These are phyloP conservation scores for Yarrowia bubula DNA, from an alignment of 805 yeast species.

Conservation along the genomic window DNA sequence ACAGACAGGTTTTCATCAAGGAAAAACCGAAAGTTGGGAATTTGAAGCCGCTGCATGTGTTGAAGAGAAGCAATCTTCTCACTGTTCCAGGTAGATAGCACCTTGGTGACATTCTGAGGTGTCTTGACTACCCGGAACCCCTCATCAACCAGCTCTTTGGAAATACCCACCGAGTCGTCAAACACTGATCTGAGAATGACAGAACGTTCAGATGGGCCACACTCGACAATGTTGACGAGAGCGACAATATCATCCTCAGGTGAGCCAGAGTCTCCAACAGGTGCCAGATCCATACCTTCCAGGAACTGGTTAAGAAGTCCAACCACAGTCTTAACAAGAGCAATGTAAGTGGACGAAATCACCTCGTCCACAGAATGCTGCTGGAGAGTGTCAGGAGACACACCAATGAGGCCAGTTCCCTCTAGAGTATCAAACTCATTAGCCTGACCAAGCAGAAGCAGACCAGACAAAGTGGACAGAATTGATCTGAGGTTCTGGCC, in stretches of 20 bases:
- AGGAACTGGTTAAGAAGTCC: conserved; percentile 40
- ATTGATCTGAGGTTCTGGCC: conserved; percentile 39
- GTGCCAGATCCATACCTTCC: conserved; percentile 35
- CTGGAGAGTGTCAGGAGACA: conserved; percentile 37
- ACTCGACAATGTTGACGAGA: conserved; percentile 42
- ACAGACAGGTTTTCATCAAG: conserved; percentile 25
- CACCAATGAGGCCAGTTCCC: conserved; percentile 44
- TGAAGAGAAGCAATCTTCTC: neutral
- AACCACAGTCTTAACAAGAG: conserved; percentile 40
- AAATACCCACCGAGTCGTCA: conserved; percentile 41
- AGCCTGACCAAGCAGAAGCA: conserved; percentile 41
- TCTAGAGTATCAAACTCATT: conserved; percentile 40
- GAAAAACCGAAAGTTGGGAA: conserved; percentile 32
- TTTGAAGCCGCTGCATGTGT: neutral
- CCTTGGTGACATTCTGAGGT: conserved; percentile 32
- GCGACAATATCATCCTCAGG: conserved; percentile 38
- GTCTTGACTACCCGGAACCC: conserved; percentile 39
- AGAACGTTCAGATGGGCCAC: conserved; percentile 33
- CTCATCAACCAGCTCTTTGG: conserved; percentile 41
- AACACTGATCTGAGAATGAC: conserved; percentile 39
- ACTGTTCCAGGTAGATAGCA: conserved; percentile 27
- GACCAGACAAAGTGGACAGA: conserved; percentile 42
- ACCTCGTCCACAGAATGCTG: conserved; percentile 37
- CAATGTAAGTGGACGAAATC: conserved; percentile 39
- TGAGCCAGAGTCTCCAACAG: conserved; percentile 27